phyloP scores from a whole-genome alignment of 2,329 filamentous ascomycete species.

The Cordyceps farinosa region DNA sequence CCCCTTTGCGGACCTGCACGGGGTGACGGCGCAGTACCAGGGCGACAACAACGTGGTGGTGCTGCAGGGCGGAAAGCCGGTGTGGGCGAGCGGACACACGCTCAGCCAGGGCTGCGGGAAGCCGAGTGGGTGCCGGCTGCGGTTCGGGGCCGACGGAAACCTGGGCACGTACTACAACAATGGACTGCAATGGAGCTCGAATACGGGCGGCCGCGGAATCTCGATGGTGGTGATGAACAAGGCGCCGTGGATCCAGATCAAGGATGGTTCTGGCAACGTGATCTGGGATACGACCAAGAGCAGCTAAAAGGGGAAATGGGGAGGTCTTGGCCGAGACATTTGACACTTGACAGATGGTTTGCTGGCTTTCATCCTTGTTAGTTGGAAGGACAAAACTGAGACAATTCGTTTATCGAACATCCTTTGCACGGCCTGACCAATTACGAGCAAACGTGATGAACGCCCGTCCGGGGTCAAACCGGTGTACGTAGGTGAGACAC shows the following conservation, averaged over 20 bases:
- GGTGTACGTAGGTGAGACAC: neutral
- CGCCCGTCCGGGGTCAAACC: neutral
- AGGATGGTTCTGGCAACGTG: constrained; percentile 20
- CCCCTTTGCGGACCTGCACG: constrained; percentile 22
- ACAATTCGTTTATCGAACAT: neutral
- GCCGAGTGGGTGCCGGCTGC: constrained; percentile 19
- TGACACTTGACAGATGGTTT: no score
- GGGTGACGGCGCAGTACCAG: constrained; percentile 25
- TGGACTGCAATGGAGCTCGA: constrained; percentile 18
- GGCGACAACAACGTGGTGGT: constrained; percentile 27
- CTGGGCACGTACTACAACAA: constrained; percentile 19
- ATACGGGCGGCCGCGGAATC: constrained; percentile 17
- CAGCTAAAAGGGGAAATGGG: neutral
- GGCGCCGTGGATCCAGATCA: constrained; percentile 22
- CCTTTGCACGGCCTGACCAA: neutral
- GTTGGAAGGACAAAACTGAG: no score
- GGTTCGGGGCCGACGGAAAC: constrained; percentile 20
- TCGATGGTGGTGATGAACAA: constrained; percentile 18
- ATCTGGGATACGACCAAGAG: constrained; percentile 22
- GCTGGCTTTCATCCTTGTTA: no score
- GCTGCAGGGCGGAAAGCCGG: constrained; percentile 18
- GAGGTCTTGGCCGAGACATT: neutral
- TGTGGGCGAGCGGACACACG: constrained; percentile 22
- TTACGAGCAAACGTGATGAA: neutral
- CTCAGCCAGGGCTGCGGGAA: constrained; percentile 20